Base-by-base conservation (phyloP, 306 rosid genomes). In the Mucuna pruriens region DNA sequence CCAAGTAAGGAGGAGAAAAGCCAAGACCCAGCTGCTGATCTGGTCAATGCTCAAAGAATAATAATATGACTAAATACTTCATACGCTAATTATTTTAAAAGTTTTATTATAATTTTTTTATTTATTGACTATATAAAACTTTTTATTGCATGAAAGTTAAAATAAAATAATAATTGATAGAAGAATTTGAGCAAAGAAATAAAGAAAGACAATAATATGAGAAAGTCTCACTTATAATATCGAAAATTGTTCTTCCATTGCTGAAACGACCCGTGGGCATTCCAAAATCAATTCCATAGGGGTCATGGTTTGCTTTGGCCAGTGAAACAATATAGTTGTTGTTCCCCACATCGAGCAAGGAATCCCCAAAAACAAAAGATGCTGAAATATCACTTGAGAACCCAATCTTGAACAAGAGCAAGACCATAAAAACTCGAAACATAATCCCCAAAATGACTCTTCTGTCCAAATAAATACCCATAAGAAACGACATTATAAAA, bases 351-450 rank as follows among this genome's bases (percentile, higher is more conserved):
- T 93, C 97, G 3, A 91, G 79, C 77, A 93, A 70, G 9, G 94
- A 91, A 81, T 93, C 97, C 17, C 94, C 93, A 46, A 93, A 93
- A 36, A 93, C 90, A 87, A 93, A 91, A 55, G 34, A 74, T 19
- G 94, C 91, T 13, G 90, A 80, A 51, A 84, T n/a, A 49, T 39
- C 48, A 19, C 36, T 64, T 31, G 90, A 84, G 26, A 67, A 83
- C 76, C 88, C 80, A 22, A 57, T 49, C 58, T 80, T 66, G 34
- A 71, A 76, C 11, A 79, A 36, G 6, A 78, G 38, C n/a, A 80
- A 74, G 38, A 51, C 33, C 10, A 65, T 74, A 25, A 62, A 72
- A 12, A 49, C 34, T 55, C 4, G 76, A 46, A 80, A 8, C 39
- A 54, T 45, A 42, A 78, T 44, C 60, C 76, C 64, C 7, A 69